These are phyloP conservation scores for Trichoderma breve DNA, from an alignment of 2,329 filamentous ascomycete species.

Conservation along the genomic window DNA sequence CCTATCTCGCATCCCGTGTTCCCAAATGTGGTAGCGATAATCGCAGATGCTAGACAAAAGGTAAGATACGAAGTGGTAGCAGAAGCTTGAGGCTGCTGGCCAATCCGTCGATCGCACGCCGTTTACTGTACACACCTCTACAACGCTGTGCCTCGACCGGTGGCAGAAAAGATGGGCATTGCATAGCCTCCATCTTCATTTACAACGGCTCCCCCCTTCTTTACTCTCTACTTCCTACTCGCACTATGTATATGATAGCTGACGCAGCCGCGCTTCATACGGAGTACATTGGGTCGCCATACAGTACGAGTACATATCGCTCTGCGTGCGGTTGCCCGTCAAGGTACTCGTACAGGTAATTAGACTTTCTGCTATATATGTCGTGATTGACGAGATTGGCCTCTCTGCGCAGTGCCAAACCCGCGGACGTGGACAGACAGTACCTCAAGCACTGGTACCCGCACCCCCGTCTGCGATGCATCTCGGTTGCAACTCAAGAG, in stretches of 20 bases:
- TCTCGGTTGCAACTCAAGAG: neutral
- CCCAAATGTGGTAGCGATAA: neutral
- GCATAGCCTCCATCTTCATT: constrained; percentile 1
- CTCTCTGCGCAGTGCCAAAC: neutral
- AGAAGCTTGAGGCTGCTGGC: neutral
- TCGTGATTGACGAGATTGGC: constrained; percentile 14
- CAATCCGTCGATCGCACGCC: neutral
- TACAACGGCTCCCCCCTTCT: neutral
- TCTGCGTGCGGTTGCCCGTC: neutral
- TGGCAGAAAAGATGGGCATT: neutral
- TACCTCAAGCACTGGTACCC: neutral
- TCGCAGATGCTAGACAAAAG: neutral
- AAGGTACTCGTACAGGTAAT: neutral
- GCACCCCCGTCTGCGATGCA: neutral
- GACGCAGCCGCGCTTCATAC: neutral
- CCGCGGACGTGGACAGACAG: neutral
- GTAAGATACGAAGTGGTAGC: neutral
- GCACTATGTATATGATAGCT: neutral
- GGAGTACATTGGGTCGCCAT: constrained; percentile 4
- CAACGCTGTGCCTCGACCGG: neutral
- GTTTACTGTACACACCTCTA: neutral
- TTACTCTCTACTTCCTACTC: neutral
- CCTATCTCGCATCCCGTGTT: neutral
- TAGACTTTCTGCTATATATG: constrained; percentile 5
- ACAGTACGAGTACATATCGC: neutral